Base-by-base conservation (phyloP, 306 rosid species). In the Argentina anserina region DNA sequence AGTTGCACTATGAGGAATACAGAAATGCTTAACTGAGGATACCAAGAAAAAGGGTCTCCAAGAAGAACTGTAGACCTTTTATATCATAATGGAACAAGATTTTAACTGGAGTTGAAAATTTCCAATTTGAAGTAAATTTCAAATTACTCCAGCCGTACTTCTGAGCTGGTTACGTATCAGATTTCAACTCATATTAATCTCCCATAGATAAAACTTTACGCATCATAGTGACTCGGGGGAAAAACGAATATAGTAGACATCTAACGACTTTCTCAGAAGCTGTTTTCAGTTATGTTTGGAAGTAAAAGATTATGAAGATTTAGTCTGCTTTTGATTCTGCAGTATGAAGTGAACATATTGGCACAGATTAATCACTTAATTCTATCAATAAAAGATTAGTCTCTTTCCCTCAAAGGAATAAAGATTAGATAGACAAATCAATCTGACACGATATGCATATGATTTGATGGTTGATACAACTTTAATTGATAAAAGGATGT, bases 21-120 rank as follows among this genome's bases (percentile, higher is more conserved):
- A n/a, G 29, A 73, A 14, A 63, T 61, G 61, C 61, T 53, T 55
- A 26, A 25, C 61, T 10, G 33, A 29, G 55, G 40, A 41, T 23
- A 52, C 20, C 33, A n/a, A 60, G 23, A 9, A 61, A 13, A 58
- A 23, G 7, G 33, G 41, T 25, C 52, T 25, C 45, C 15, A 12
- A 55, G 69, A 65, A n/a, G 37, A 28, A 63, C 49, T 67, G 72
- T 45, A 40, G 40, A 53, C 55, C 58, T 26, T 50, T 45, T 70
- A 21, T 45, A 69, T 36, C 33, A 47, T 74, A 50, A 28, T 65
- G 46, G 29, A 36, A 68, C 31, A 56, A 20, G 26, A 5, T 45
- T 70, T 70, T 2, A 34, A 42, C 37, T 12, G 23, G 59, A 28
- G 52, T 33, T 28, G 8, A 33, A 23, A 2, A 8, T 50, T 53